A percentile compares a stretch with the other conserved stretches of the same genome.
These are phyloP conservation scores for Rhizopogon sp. DNA, from an alignment of 768 basidiomycete genomes.

Conservation along the genomic window DNA sequence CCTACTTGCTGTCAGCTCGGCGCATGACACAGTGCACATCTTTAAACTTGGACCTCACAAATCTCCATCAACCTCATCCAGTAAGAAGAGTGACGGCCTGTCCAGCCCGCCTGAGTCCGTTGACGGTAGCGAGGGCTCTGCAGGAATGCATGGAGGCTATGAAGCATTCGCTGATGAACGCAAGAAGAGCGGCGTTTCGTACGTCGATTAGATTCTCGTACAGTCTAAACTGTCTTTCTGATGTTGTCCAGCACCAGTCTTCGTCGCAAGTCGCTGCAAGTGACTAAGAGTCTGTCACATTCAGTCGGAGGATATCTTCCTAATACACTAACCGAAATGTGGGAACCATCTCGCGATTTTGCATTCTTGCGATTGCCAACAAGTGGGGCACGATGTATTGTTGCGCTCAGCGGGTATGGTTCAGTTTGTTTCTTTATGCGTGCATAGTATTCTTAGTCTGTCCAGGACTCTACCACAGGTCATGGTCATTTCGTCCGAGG, in stretches of 20 bases:
- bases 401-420: slow-evolving; percentile 77
- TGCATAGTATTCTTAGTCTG: background rate
- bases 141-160: slow-evolving; percentile 61
- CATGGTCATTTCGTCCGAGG: slow-evolving; percentile 95
- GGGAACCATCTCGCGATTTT: slow-evolving; percentile 95
- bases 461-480: slow-evolving; percentile 88
- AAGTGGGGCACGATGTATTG: slow-evolving; percentile 75
- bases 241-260: slow-evolving; percentile 37
- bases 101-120: slow-evolving; percentile 63
- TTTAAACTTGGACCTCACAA: slow-evolving; percentile 67
- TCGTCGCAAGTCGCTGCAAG: slow-evolving; percentile 64
- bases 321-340: slow-evolving; percentile 87
- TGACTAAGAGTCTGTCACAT: slow-evolving; percentile 72
- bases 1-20: slow-evolving; percentile 85
- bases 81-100: slow-evolving; percentile 26
- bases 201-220: slow-evolving; percentile 18
- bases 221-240: background rate
- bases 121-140: slow-evolving; percentile 57
- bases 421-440: background rate
- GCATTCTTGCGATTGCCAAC: slow-evolving; percentile 84
- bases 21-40: slow-evolving; percentile 94
- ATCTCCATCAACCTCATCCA: background rate
- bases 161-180: slow-evolving; percentile 81
- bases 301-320: slow-evolving; percentile 84
- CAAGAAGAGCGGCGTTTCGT: slow-evolving; percentile 59